These are phyloP conservation scores for Podaxis sp. DNA, from an alignment of 768 basidiomycete genomes.

Conservation along the genomic window DNA sequence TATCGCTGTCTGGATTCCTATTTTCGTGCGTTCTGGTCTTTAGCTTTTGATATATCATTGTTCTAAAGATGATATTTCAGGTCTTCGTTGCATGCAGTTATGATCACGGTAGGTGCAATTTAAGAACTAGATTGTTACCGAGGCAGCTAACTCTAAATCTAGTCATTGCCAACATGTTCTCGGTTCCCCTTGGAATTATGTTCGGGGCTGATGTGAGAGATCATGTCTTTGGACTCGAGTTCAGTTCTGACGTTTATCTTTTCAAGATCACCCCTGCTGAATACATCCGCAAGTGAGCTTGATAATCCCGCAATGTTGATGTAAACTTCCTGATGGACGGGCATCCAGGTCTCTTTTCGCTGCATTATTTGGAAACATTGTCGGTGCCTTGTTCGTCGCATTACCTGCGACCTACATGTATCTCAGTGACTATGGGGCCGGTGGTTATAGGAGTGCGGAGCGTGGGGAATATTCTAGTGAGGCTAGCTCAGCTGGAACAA, in stretches of 20 bases:
- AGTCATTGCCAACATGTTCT: constrained; percentile 79
- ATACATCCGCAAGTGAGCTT: constrained; percentile 63
- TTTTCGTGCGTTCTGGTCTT: constrained; percentile 47
- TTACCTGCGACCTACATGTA: constrained; percentile 64
- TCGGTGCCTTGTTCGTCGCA: constrained; percentile 62
- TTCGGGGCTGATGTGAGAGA: constrained; percentile 57
- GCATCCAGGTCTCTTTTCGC: constrained; percentile 56
- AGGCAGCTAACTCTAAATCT: not conserved
- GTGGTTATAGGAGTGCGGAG: constrained; percentile 36
- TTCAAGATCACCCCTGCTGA: constrained; percentile 42
- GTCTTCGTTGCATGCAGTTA: constrained; percentile 67
- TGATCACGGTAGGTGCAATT: constrained; percentile 53
- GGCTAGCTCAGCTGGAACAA: constrained; percentile 11
- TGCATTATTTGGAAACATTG: constrained; percentile 59
- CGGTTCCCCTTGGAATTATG: constrained; percentile 65
- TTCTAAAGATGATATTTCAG: constrained; percentile 24
- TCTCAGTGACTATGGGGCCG: constrained; percentile 37
- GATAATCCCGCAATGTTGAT: not conserved
- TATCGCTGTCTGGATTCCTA: constrained; percentile 66
- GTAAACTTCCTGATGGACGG: not conserved
- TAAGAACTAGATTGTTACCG: not conserved
- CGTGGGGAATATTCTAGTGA: constrained; percentile 22
- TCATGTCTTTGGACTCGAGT: not conserved
- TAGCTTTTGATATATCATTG: not conserved
- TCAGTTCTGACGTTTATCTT: not conserved